Percentiles rank a stretch among this genome's conserved stretches.
Evolutionary conservation across 371 early-diverging fungal genomes (phyloP).

Genomic region (Rhizopus sp.): DNA sequence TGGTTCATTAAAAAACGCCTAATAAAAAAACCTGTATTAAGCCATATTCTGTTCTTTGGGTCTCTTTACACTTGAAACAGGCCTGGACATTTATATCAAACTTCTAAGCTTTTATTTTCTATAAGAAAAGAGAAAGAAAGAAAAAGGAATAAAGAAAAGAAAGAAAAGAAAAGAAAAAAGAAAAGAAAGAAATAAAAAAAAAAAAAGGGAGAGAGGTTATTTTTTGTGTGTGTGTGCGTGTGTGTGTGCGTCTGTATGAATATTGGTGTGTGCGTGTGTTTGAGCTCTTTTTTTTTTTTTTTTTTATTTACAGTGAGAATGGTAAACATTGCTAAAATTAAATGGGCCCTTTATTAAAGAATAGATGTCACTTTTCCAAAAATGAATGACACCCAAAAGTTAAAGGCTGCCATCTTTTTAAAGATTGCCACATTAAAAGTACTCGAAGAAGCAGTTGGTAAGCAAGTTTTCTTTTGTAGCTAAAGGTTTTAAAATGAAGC

Average conservation of each 20-base stretch:
- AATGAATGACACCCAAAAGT: too few species aligned
- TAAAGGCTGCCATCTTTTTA: too few species aligned
- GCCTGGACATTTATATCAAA: neutral
- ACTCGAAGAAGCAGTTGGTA: too few species aligned
- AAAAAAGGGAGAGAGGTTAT: slow-evolving; percentile 3
- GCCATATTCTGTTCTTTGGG: neutral
- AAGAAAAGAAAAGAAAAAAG: slow-evolving; percentile 6
- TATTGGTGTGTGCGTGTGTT: neutral
- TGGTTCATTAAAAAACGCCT: slow-evolving; percentile 16
- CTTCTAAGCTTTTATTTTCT: neutral
- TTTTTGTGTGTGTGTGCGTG: neutral
- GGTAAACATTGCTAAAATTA: too few species aligned
- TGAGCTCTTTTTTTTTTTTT: neutral
- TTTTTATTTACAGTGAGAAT: too few species aligned
- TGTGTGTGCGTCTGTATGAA: neutral
- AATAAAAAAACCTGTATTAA: neutral
- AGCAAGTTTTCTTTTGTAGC: too few species aligned
- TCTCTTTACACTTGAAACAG: slow-evolving; percentile 17
- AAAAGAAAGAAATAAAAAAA: slow-evolving; percentile 12
- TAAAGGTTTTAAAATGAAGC: too few species aligned
- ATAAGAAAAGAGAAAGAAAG: slow-evolving; percentile 5
- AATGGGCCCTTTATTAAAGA: too few species aligned
- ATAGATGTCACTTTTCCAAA: too few species aligned
- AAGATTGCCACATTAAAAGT: too few species aligned
- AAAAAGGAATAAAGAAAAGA: neutral